Evolutionary conservation across 2,329 filamentous ascomycete species (phyloP).

Genomic region (Colletotrichum costaricense): DNA sequence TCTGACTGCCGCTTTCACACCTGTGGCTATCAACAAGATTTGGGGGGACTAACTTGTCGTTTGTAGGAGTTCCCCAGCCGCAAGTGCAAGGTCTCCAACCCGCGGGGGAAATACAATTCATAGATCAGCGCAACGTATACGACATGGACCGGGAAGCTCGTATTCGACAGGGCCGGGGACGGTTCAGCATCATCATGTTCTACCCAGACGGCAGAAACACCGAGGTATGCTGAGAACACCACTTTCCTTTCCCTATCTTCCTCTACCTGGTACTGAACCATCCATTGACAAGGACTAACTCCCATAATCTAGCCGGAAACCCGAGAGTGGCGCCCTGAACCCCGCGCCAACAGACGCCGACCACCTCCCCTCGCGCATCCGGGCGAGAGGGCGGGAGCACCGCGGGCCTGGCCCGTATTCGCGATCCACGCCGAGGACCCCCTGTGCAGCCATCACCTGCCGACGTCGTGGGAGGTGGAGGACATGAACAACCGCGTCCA

Average conservation of each 20-base stretch:
- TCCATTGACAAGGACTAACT: not conserved
- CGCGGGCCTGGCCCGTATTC: constrained; percentile 6
- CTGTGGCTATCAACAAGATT: not conserved
- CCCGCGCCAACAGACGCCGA: not conserved
- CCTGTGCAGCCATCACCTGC: not conserved
- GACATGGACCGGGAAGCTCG: not conserved
- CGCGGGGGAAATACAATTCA: not conserved
- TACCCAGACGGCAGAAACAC: constrained; percentile 19
- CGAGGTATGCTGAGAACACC: not conserved
- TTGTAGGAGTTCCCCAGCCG: not conserved
- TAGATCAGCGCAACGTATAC: not conserved
- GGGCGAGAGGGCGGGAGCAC: too few relatives aligned
- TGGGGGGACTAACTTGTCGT: not conserved
- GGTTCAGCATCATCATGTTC: constrained; percentile 22
- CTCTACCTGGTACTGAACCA: accelerated
- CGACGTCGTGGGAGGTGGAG: not conserved
- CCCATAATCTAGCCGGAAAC: not conserved
- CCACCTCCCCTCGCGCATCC: too few relatives aligned
- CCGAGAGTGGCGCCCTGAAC: not conserved
- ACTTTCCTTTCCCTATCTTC: too few relatives aligned
- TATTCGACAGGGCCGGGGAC: not conserved
- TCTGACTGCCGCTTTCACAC: not conserved
- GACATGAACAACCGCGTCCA: constrained; percentile 3
- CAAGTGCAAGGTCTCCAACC: not conserved
- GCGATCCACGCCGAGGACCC: constrained; percentile 8